Conservation (phyloP, 495 filamentous ascomycete species). For the Penicillium cataractarum region DNA sequence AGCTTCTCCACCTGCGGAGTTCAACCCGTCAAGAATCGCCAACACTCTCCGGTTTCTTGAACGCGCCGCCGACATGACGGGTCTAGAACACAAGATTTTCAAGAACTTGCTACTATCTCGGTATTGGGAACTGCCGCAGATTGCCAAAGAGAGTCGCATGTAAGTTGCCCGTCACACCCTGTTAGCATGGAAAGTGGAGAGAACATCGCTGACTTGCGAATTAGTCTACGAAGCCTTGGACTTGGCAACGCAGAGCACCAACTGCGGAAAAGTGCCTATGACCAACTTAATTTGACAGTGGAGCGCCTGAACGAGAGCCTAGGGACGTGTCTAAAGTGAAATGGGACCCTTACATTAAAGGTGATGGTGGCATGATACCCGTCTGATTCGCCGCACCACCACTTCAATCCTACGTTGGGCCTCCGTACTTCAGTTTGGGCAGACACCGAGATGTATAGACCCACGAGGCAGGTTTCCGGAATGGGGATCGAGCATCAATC, state of each 20-base stretch:
- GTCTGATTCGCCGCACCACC: constrained; percentile 28
- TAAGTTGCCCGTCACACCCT: constrained; percentile 28
- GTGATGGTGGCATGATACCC: constrained; percentile 11
- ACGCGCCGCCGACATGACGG: constrained; percentile 63
- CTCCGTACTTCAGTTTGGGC: constrained; percentile 30
- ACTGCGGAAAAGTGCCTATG: constrained; percentile 44
- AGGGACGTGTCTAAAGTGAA: constrained; percentile 67
- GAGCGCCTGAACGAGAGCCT: constrained; percentile 74
- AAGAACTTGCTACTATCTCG: constrained; percentile 69
- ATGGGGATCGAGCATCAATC: constrained; percentile 14
- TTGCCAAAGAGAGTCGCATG: constrained; percentile 40
- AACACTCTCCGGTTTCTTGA: constrained; percentile 81
- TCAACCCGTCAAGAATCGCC: constrained; percentile 61
- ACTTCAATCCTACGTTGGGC: constrained; percentile 24
- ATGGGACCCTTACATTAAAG: not conserved
- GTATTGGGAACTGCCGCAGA: constrained; percentile 57
- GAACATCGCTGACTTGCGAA: constrained; percentile 24
- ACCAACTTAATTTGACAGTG: constrained; percentile 68
- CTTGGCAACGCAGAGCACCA: constrained; percentile 31
- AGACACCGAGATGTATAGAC: constrained; percentile 19
- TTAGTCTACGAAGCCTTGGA: constrained; percentile 38
- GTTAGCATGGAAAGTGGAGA: constrained; percentile 1
- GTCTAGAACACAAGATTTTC: constrained; percentile 80
- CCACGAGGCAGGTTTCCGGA: constrained; percentile 22
- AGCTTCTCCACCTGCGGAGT: constrained; percentile 50